Conservation (phyloP, 169 alveolate genomes). For the Plasmodium fragile region DNA sequence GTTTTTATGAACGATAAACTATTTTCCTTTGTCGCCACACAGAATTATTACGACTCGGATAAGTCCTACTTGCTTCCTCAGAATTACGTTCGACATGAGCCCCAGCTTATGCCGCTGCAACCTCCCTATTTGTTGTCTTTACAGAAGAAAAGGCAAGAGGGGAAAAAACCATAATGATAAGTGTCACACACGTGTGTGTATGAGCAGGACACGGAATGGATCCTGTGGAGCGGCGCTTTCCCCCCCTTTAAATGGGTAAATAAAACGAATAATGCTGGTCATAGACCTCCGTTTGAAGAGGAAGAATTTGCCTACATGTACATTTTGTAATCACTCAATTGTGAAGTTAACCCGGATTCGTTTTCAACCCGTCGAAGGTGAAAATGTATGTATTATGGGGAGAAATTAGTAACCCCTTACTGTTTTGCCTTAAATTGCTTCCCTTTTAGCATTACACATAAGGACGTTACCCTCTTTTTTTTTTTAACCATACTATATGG, state of each 20-base stretch:
- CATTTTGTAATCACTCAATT: neutral
- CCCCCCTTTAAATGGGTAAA: neutral
- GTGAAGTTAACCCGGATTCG: neutral
- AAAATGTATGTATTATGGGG: neutral
- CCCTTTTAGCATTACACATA: neutral
- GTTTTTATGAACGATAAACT: conserved; percentile 27
- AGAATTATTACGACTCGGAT: conserved; percentile 74
- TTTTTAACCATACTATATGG: neutral
- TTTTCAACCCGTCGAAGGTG: neutral
- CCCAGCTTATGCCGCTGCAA: conserved; percentile 73
- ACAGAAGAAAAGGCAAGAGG: conserved; percentile 66
- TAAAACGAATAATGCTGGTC: neutral
- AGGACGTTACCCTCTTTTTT: neutral
- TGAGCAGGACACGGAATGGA: neutral
- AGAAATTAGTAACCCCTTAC: neutral
- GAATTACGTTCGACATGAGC: conserved; percentile 71
- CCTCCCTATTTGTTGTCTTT: conserved; percentile 71
- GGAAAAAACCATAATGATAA: conserved; percentile 24
- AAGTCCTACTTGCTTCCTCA: conserved; percentile 66
- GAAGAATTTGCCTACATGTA: neutral
- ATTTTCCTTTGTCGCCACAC: conserved; percentile 68
- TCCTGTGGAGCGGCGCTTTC: neutral
- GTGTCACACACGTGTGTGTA: neutral
- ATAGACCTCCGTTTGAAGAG: neutral
- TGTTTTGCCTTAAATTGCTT: neutral